Base-by-base conservation (phyloP, 306 rosid species). In the Carpinus fangiana region DNA sequence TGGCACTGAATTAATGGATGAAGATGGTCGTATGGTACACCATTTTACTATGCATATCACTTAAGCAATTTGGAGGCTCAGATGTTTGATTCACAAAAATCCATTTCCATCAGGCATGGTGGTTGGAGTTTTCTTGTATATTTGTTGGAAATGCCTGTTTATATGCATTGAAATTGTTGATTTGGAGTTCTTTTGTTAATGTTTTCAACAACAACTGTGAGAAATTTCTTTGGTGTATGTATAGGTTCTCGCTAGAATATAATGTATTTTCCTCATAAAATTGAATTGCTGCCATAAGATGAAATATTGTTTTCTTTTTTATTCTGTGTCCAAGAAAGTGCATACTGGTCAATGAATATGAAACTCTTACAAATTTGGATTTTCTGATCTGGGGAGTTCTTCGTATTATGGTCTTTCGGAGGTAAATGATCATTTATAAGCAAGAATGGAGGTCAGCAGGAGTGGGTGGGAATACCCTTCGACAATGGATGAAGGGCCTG, bases 321-420 rank as follows among this genome's bases (percentile, higher is more conserved):
- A 17, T 61, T 76, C 9, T 78, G 38, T 81, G 72, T 85, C 74
- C 84, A 92, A 97, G 97, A 90, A 76, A 83, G 88, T 84, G 85
- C 79, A 34, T 89, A 94, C 83, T 94, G 98, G 97, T 92, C 97
- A 67, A 90, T 90, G 96, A 92, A 90, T 84, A 89, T 88, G 97
- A 81, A 23, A 84, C 75, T 83, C 89, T 13, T 92, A 94, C 87
- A 94, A 89, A 77, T 92, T 87, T 86, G 97, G 87, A 74, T 56
- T 86, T 59, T 84, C 91, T 68, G 91, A 89, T 73, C 87, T 84
- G 3, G 97, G 85, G 60, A 89, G 85, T 78, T 76, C 89, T 70
- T 86, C 92, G 55, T 92, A 92, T 84, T 92, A 82, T 52, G 85
- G 87, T 82, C 79, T 82, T 77, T 94, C 52, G 26, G 97, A 90